Conservation (phyloP, 2,329 filamentous ascomycete species). For the Paecilomyces dactylethromorphus region DNA sequence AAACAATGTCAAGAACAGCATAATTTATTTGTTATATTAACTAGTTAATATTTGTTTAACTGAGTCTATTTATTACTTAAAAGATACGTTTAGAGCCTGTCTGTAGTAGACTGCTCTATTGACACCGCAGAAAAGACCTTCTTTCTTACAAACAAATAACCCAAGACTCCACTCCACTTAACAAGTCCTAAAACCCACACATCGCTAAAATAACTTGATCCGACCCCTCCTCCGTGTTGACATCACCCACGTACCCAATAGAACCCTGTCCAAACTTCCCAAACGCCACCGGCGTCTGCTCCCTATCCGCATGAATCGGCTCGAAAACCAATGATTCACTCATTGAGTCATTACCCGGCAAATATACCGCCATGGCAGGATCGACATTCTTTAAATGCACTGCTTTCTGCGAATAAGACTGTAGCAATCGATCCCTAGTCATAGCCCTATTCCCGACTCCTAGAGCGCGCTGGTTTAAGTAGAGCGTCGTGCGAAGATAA, state of each 20-base stretch:
- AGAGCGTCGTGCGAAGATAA: conserved; percentile 13
- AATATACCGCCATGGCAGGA: conserved; percentile 3
- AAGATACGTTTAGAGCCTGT: no score
- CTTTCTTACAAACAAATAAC: no score
- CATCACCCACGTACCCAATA: conserved; percentile 22
- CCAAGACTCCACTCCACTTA: no score
- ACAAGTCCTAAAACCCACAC: conserved; percentile 13
- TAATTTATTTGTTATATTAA: no score
- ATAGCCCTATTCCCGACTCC: not conserved
- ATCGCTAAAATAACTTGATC: conserved; percentile 15
- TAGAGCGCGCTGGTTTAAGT: conserved; percentile 10
- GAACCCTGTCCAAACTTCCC: conserved; percentile 16
- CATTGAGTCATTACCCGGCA: conserved; percentile 1
- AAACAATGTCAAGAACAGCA: no score
- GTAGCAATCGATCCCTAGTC: not conserved
- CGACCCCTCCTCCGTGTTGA: conserved; percentile 16
- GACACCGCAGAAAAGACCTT: no score
- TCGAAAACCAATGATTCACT: conserved; percentile 12
- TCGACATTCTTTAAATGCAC: conserved; percentile 6
- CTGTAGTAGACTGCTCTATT: no score
- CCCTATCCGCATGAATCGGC: conserved; percentile 5
- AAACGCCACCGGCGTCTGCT: conserved; percentile 18
- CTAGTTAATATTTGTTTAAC: no score
- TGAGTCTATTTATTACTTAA: no score
- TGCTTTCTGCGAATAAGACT: conserved; percentile 5